phyloP scores from a whole-genome alignment of 163 green algal species.

The Trebouxia gelatinosa region DNA sequence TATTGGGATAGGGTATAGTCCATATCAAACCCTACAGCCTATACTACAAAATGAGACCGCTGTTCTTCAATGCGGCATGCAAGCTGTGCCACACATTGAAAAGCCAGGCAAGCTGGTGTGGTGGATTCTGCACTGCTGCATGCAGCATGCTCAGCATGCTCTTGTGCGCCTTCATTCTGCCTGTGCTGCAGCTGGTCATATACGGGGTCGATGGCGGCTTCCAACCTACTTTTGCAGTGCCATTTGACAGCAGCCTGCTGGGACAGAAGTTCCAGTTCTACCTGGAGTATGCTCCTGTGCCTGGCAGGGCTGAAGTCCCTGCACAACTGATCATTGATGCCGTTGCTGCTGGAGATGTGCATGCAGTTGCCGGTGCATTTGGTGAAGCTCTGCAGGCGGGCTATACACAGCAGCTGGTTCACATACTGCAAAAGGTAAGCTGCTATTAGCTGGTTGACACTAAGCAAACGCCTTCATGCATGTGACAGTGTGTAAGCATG shows the following conservation, averaged over 20 bases:
- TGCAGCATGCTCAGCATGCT: too few relatives aligned
- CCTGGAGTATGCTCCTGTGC: not conserved
- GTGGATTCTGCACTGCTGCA: too few relatives aligned
- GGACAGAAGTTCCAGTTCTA: not conserved
- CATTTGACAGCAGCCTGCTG: not conserved
- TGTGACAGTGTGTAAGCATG: too few relatives aligned
- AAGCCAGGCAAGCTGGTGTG: too few relatives aligned
- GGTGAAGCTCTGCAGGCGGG: not conserved
- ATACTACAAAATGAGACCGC: too few relatives aligned
- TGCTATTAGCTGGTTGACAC: too few relatives aligned
- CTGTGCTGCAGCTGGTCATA: not conserved
- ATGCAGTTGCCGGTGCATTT: not conserved
- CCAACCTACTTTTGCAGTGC: not conserved
- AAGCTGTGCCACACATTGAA: too few relatives aligned
- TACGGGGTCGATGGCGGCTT: not conserved
- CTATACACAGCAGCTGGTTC: not conserved
- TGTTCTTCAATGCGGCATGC: too few relatives aligned
- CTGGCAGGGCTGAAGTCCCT: not conserved
- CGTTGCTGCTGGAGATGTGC: not conserved
- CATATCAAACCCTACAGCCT: constrained; percentile 79
- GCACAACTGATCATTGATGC: not conserved
- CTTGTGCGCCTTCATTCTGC: too few relatives aligned
- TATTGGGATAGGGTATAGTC: constrained; percentile 96
- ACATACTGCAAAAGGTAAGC: not conserved
- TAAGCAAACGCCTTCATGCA: too few relatives aligned